These are phyloP conservation scores for Penicillium bovifimosum DNA, from an alignment of 495 filamentous ascomycete species.

Conservation along the genomic window DNA sequence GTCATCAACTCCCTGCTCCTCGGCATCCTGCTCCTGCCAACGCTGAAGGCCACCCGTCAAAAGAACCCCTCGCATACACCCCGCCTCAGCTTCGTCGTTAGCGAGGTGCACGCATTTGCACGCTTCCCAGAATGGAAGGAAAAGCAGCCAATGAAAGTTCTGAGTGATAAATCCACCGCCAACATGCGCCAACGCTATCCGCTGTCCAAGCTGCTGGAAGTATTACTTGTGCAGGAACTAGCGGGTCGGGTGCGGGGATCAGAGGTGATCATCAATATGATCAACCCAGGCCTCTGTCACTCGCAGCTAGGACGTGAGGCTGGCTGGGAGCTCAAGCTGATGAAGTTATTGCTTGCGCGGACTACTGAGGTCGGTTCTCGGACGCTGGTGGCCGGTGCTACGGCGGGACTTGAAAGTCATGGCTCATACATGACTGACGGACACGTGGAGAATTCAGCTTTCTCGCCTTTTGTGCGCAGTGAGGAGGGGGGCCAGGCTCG, in stretches of 20 bases:
- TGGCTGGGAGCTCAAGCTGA: slow-evolving; percentile 2
- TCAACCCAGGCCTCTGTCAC: slow-evolving; percentile 49
- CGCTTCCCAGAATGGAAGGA: slow-evolving; percentile 28
- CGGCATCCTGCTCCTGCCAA: slow-evolving; percentile 39
- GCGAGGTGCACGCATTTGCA: slow-evolving; percentile 36
- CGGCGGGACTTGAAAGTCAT: slow-evolving; percentile 37
- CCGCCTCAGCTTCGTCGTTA: slow-evolving; percentile 30
- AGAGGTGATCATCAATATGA: slow-evolving; percentile 47
- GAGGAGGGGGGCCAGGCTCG: slow-evolving; percentile 38
- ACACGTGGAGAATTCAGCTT: slow-evolving; percentile 14
- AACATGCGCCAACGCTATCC: slow-evolving; percentile 37
- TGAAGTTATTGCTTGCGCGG: slow-evolving; percentile 33
- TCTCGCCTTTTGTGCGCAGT: slow-evolving; percentile 35
- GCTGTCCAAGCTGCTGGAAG: slow-evolving; percentile 49
- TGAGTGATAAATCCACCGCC: slow-evolving; percentile 28
- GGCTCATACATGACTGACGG: slow-evolving; percentile 43
- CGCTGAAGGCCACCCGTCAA: slow-evolving; percentile 29
- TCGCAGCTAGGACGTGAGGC: slow-evolving; percentile 37
- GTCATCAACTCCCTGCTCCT: slow-evolving; percentile 46
- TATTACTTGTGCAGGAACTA: slow-evolving; percentile 44
- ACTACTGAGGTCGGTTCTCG: slow-evolving; percentile 45
- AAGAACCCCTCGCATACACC: slow-evolving; percentile 17
- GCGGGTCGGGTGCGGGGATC: slow-evolving; percentile 25
- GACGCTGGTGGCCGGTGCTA: slow-evolving; percentile 36
- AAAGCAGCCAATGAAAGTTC: slow-evolving; percentile 24